phyloP scores from a whole-genome alignment of 2,329 filamentous ascomycete species.

The Sporothrix variecibatus region DNA sequence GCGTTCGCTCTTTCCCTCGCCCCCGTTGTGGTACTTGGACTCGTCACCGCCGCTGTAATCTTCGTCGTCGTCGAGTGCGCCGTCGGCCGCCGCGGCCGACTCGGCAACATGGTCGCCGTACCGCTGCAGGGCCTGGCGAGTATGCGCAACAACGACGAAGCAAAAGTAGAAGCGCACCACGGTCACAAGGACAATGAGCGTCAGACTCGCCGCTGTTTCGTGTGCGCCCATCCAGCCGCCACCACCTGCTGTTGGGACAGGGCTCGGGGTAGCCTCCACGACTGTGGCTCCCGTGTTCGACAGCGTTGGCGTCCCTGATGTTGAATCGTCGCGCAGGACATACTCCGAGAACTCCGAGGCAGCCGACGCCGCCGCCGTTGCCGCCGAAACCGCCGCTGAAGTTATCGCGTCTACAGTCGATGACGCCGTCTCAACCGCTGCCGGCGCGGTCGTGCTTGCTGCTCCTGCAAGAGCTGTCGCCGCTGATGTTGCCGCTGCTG shows the following conservation, averaged over 20 bases:
- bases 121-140: conserved; percentile 72
- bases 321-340: not conserved
- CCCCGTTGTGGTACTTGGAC: conserved; percentile 37
- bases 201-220: conserved; percentile 73
- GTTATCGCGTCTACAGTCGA: not conserved
- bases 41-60: conserved; percentile 24
- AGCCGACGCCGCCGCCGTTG: conserved; percentile 4
- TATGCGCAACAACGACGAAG: conserved; percentile 80
- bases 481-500: not conserved
- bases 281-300: conserved; percentile 9
- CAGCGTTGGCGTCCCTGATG: not conserved
- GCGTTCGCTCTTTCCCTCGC: conserved; percentile 38
- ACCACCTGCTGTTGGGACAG: conserved; percentile 28
- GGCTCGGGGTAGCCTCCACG: not conserved
- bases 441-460: conserved; percentile 11
- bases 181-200: conserved; percentile 73
- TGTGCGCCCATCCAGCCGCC: conserved; percentile 42
- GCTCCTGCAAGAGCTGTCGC: not conserved
- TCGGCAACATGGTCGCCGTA: conserved; percentile 52
- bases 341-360: not conserved
- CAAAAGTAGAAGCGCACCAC: conserved; percentile 79
- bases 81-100: conserved; percentile 34
- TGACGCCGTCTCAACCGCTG: not conserved
- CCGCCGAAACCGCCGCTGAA: not conserved
- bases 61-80: conserved; percentile 50